Evolutionary conservation across 768 basidiomycete species (phyloP).

Genomic region (Saitozyma podzolica): DNA sequence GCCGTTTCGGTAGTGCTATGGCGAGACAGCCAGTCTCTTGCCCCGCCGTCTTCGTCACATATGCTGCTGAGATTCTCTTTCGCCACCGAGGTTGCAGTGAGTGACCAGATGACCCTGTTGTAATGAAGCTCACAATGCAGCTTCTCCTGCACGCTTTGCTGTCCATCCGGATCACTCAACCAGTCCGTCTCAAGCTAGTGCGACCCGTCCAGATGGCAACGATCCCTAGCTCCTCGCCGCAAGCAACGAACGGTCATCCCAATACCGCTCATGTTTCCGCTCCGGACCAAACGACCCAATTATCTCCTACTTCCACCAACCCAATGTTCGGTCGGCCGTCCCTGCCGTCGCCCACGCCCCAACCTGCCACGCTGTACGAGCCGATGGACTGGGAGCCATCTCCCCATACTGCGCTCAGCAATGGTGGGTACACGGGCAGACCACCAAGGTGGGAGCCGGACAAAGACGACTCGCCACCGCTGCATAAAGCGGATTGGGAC

Average conservation of each 20-base stretch:
- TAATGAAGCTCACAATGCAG: conserved; percentile 10
- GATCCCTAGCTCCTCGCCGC: not conserved
- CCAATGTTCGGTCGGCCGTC: conserved; percentile 51
- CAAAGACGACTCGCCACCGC: conserved; percentile 1
- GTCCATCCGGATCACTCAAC: conserved; percentile 20
- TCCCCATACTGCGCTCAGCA: conserved; percentile 8
- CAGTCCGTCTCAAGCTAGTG: conserved; percentile 30
- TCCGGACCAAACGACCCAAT: not conserved
- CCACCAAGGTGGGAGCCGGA: not conserved
- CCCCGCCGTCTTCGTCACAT: too few relatives aligned
- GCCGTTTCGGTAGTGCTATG: not conserved
- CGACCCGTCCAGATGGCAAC: conserved; percentile 18
- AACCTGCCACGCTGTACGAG: conserved; percentile 18
- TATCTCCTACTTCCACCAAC: conserved; percentile 11
- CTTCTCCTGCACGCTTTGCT: conserved; percentile 23
- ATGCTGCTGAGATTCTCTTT: not conserved
- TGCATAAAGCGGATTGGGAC: conserved; percentile 33
- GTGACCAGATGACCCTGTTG: not conserved
- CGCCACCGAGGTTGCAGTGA: conserved; percentile 20
- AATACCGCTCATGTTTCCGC: conserved; percentile 7
- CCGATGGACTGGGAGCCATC: conserved; percentile 52
- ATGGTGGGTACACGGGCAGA: conserved; percentile 11
- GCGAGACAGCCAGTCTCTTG: too few relatives aligned
- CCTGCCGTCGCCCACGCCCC: conserved; percentile 8
- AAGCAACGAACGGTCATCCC: not conserved